A percentile compares a stretch with the other conserved stretches of the same genome.
Evolutionary conservation across 2,329 filamentous ascomycete species (phyloP).

Genomic region (Macrophomina tecta): DNA sequence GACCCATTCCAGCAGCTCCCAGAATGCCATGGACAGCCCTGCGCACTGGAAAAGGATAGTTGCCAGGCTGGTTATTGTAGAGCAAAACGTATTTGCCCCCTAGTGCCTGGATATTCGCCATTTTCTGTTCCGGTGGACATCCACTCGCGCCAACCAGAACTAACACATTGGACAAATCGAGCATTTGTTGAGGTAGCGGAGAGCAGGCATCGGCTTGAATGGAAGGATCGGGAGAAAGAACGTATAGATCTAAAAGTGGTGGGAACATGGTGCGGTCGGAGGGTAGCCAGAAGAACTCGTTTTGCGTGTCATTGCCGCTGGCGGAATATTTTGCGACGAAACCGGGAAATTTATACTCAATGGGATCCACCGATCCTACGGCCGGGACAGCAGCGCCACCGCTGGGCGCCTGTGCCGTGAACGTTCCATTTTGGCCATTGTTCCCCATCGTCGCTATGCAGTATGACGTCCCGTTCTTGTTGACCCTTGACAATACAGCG

Average conservation of each 20-base stretch:
- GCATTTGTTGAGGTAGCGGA: neutral
- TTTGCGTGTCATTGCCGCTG: neutral
- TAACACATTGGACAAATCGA: neutral
- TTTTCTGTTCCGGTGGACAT: neutral
- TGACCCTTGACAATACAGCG: neutral
- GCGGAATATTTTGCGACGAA: neutral
- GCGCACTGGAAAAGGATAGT: neutral
- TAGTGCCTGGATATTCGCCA: neutral
- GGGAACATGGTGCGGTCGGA: neutral
- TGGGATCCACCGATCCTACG: neutral
- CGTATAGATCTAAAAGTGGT: neutral
- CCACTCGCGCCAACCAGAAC: neutral
- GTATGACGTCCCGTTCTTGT: neutral
- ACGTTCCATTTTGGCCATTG: neutral
- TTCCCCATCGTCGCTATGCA: neutral
- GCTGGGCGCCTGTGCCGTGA: neutral
- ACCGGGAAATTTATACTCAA: neutral
- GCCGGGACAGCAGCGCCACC: neutral
- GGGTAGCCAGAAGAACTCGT: neutral
- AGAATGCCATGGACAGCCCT: neutral
- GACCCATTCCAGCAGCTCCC: neutral
- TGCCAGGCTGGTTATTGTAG: neutral
- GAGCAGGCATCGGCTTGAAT: neutral
- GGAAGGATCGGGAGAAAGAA: neutral
- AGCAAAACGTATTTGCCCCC: neutral